phyloP scores from a whole-genome alignment of 108 stramenopile species.

The Parmales sp. region DNA sequence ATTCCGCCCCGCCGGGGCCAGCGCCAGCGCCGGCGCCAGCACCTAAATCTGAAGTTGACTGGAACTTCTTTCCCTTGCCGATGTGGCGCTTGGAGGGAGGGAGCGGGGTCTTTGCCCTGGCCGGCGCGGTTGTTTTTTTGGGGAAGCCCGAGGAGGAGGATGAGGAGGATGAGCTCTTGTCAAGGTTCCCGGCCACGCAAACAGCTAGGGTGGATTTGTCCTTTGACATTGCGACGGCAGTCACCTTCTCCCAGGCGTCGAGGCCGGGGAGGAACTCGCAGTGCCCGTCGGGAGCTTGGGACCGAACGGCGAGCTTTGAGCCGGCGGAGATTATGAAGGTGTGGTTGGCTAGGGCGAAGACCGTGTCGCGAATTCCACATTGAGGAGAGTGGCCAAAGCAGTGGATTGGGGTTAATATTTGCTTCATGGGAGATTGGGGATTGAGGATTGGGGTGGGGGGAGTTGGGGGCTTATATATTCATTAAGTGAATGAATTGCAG shows the following conservation, averaged over 20 bases:
- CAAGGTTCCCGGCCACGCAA: neutral
- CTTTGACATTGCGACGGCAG: neutral
- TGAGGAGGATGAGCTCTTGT: neutral
- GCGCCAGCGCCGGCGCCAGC: neutral
- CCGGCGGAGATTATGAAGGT: neutral
- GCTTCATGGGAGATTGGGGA: too few species aligned
- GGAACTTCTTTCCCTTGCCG: neutral
- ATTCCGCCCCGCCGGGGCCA: neutral
- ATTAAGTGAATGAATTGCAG: too few species aligned
- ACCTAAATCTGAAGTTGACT: neutral
- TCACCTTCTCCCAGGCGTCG: neutral
- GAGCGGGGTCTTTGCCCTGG: too few species aligned
- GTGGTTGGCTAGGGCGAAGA: neutral
- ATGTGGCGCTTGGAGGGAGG: neutral
- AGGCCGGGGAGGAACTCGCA: neutral
- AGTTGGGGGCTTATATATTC: too few species aligned
- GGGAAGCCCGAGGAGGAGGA: neutral
- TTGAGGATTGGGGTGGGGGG: too few species aligned
- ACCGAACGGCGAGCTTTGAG: neutral
- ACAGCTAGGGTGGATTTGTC: neutral
- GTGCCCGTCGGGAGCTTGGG: neutral
- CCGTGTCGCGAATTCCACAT: conserved; percentile 5
- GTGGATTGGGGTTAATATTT: too few species aligned
- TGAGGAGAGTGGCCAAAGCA: too few species aligned
- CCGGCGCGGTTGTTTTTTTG: too few species aligned